Percentiles rank a stretch among this genome's conserved stretches.
Evolutionary conservation across 2,329 filamentous ascomycete species (phyloP).

Genomic region (Fusarium anguioides): DNA sequence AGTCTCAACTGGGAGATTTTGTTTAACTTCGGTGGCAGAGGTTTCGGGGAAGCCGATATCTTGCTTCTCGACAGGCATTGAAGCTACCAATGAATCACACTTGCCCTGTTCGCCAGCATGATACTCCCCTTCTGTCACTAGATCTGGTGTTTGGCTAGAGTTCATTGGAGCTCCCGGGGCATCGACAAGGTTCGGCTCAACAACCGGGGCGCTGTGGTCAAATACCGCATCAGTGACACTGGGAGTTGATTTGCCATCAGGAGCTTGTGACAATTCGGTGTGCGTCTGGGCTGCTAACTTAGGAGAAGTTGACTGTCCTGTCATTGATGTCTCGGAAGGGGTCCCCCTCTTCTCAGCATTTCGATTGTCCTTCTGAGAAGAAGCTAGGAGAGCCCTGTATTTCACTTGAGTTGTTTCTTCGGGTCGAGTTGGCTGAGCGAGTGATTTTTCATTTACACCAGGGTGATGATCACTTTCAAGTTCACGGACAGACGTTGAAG

Average conservation of each 20-base stretch:
- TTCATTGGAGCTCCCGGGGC: not conserved
- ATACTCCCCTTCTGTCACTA: not conserved
- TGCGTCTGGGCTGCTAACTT: not conserved
- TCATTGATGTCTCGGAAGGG: not conserved
- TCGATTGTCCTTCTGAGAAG: conserved; percentile 38
- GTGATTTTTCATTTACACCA: not conserved
- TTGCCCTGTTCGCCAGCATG: not conserved
- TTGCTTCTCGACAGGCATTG: not conserved
- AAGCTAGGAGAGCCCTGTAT: conserved; percentile 4
- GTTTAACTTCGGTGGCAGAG: not conserved
- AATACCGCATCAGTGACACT: not conserved
- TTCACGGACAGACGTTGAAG: not conserved
- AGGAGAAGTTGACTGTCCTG: not conserved
- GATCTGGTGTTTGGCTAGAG: not conserved
- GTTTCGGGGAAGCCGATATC: not conserved
- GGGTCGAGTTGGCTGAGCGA: not conserved
- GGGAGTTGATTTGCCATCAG: not conserved
- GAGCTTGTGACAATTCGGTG: not conserved
- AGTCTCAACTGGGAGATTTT: not conserved
- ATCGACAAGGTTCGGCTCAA: not conserved
- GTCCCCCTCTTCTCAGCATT: conserved; percentile 37
- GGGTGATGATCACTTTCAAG: not conserved
- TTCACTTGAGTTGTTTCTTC: conserved; percentile 16
- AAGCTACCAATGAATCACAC: not conserved
- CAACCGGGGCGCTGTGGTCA: not conserved